Conservation (phyloP, 768 basidiomycete genomes). For the Pisolithus tinctorius region DNA sequence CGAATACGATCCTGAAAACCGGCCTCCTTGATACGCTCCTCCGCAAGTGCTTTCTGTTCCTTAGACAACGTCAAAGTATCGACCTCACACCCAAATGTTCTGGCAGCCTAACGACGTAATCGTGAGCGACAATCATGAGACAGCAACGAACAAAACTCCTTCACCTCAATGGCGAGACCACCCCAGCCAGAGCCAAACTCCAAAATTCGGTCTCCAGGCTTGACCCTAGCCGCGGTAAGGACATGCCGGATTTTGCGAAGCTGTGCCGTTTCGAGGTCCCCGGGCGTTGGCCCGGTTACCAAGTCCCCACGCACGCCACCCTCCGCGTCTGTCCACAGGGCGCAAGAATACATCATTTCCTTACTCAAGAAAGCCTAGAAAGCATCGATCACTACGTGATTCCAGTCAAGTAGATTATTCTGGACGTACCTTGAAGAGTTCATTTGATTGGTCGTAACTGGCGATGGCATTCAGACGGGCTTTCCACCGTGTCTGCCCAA, state of each 20-base stretch:
- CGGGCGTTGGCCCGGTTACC: constrained; percentile 43
- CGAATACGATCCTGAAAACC: constrained; percentile 66
- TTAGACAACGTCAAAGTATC: constrained; percentile 85
- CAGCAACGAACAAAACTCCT: not conserved
- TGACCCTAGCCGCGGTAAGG: constrained; percentile 68
- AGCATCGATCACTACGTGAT: constrained; percentile 10
- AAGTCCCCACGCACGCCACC: constrained; percentile 75
- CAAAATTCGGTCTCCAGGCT: constrained; percentile 72
- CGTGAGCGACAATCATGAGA: constrained; percentile 3
- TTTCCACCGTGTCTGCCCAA: constrained; percentile 67
- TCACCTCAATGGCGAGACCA: constrained; percentile 78
- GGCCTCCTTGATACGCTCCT: constrained; percentile 70
- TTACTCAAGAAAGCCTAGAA: constrained; percentile 66
- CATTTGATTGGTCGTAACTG: constrained; percentile 90
- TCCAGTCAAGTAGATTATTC: not conserved
- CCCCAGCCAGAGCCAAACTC: constrained; percentile 97
- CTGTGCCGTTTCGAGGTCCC: constrained; percentile 78
- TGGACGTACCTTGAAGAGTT: constrained; percentile 62
- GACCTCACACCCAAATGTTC: constrained; percentile 67
- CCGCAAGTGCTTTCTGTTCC: constrained; percentile 83
- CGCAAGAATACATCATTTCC: constrained; percentile 96
- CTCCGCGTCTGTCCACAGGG: constrained; percentile 74
- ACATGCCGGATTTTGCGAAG: constrained; percentile 79
- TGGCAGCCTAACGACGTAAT: constrained; percentile 46
- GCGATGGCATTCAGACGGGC: constrained; percentile 77